Evolutionary conservation across 2,329 filamentous ascomycete genomes (phyloP), one percentile per base, ranked within the genome.

Genomic region (Metarhizium guizhouense): DNA sequence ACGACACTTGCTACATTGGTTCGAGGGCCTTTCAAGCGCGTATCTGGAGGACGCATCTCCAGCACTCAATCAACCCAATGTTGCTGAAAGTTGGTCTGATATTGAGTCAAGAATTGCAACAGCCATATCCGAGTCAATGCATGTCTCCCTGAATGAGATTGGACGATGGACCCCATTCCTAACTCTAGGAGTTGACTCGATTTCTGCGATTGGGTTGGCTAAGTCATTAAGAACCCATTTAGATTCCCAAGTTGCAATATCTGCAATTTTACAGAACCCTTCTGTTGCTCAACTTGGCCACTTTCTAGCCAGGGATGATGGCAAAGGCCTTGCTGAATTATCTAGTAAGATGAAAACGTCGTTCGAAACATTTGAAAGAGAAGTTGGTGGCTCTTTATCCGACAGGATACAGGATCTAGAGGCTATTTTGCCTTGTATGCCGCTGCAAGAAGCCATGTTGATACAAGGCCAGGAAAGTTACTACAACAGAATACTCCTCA

Each of bases 381-480:
- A 62, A 13, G 40, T 59, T 14, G 25, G 29, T 6, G 25, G 30
- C 7, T 11, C 8, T 16, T 53, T 59, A 11, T 6, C 20, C 5
- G 34, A 57, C 4, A 58, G 67, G 2, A 67, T 68, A 0, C 66
- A 68, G 4, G 48, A 61, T 0, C 72, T 87, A 3, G 70, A 79
- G 34, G 75, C 73, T 1, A 76, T 95, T 8, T 71, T 92, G 5
- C 91, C 91, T 1, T 96, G 92, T 65, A 95, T 90, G 1, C 88
- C 91, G 1, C 73, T 96, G 0, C 92, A 96, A 67, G 88, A 95
- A 72, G 87, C 86, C 1, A 96, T 96, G 90, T 75, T 96, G 0
- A 80, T 82, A 8, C 63, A 74, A 59, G 69, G 69, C 1, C 67
- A 72, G 11, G 70, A 71, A 1, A 76, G 83, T 2, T 96, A 96